Evolutionary conservation across 345 rosid genomes (phyloP).

Genomic region (Ailanthus altissimus): DNA sequence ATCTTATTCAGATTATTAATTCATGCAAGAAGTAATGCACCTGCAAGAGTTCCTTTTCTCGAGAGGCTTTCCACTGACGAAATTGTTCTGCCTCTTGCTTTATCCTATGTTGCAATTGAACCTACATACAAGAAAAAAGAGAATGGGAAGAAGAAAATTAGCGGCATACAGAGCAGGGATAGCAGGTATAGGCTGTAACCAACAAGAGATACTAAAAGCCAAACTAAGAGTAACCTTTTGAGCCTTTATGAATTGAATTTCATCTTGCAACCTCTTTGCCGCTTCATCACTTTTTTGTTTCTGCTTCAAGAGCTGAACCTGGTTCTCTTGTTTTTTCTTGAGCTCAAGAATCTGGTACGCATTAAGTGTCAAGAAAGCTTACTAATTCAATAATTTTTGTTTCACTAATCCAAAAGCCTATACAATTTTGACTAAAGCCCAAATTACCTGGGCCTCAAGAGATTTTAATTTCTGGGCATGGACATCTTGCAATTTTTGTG

Average conservation of each 20-base stretch:
- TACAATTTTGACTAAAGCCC: conserved; percentile 14
- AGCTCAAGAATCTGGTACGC: conserved; percentile 77
- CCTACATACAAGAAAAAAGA: conserved; percentile 44
- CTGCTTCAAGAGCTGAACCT: conserved; percentile 92
- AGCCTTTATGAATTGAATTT: conserved; percentile 92
- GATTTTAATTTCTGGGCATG: conserved; percentile 83
- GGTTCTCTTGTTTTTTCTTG: conserved; percentile 95
- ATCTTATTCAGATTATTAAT: neutral
- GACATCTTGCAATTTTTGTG: conserved; percentile 75
- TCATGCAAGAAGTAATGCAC: conserved; percentile 32
- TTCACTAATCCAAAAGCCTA: neutral
- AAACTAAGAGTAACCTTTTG: conserved; percentile 62
- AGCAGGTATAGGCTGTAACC: neutral
- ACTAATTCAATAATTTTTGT: conserved; percentile 1
- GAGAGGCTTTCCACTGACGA: conserved; percentile 95
- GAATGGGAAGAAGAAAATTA: conserved; percentile 15
- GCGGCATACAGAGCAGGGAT: conserved; percentile 14
- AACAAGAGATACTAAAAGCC: neutral
- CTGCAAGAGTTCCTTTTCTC: conserved; percentile 96
- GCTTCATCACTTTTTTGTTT: conserved; percentile 98
- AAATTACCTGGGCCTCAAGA: conserved; percentile 78
- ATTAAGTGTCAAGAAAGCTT: conserved; percentile 17
- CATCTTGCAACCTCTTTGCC: conserved; percentile 84
- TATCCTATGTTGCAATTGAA: conserved; percentile 93
- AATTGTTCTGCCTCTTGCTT: conserved; percentile 99